Base-by-base conservation (phyloP, 352 stramenopile genomes). In the Sclerospora graminicola region DNA sequence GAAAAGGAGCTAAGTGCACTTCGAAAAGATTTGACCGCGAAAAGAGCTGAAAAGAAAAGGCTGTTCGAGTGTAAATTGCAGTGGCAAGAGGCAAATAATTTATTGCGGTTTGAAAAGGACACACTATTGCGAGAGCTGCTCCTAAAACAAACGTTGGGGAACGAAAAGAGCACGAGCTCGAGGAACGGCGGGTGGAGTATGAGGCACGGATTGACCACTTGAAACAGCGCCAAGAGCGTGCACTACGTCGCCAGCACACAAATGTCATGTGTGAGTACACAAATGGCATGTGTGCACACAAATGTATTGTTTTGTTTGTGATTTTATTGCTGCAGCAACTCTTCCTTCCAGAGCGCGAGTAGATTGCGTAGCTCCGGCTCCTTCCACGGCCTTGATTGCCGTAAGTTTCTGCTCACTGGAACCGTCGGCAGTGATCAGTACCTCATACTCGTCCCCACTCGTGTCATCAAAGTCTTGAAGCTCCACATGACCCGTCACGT, bases 401-500 rank as follows among this genome's bases (percentile, higher is more conserved):
- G 75, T 68, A 4, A 64, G 34, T 8, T 66, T 61, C 32, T 74
- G 69, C 52, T 83, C 47, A 21, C 63, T 63, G 42, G 33, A 66
- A 11, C 66, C 63, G 20, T 76, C 55, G 1, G 54, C 51, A 15
- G 67, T 82, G 19, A 91, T 63, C 6, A 69, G 45, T 30, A 89
- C 60, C 49, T 89, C 74, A 42, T 78, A 91, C 14, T 91, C 80
- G 24, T 89, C 80, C 15, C 76, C 74, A n/a, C n/a, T n/a, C n/a
- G n/a, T n/a, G n/a, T n/a, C n/a, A n/a, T n/a, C n/a, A n/a, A n/a
- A n/a, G n/a, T n/a, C n/a, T n/a, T n/a, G n/a, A n/a, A n/a, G n/a
- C n/a, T n/a, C n/a, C n/a, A n/a, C n/a, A n/a, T n/a, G n/a, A n/a
- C n/a, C n/a, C n/a, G n/a, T n/a, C n/a, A n/a, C n/a, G n/a, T n/a